Base-by-base conservation (phyloP, 441 rosid species). In the Cnidoscolus chayamansa region DNA sequence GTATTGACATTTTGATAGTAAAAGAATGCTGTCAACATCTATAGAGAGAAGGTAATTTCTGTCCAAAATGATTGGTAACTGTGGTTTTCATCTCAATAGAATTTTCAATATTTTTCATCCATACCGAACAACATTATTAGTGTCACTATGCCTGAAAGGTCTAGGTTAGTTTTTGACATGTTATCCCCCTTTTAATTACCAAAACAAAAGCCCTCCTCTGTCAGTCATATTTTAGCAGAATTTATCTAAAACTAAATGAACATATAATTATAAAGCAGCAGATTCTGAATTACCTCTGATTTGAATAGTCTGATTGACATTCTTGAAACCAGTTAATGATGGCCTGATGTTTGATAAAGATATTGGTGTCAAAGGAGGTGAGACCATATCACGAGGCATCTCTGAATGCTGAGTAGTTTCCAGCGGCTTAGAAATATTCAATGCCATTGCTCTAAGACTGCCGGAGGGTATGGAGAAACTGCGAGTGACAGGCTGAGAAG, bases 381-480 rank as follows among this genome's bases (percentile, higher is more conserved):
- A 89, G 47, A 74, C 76, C 68, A 74, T 75, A 65, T 79, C 86
- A 74, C 80, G 84, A 74, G 79, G 63, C 68, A 78, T 77, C 81
- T 80, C 85, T 67, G 82, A 67, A 61, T 71, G 83, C 72, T 69
- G 72, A 74, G 84, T 69, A 66, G 76, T 75, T 71, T 84, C 80
- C 2, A 59, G 7, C 48, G 81, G 83, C 65, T 76, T 81, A 12
- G 87, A 77, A 70, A 76, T 77, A 63, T 81, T 81, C 74, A 83
- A 68, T 64, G 80, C 84, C 77, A 74, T 75, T 45, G 74, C 81
- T 79, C 82, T 82, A 57, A 73, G 81, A 77, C 84, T 72, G 70
- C 86, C 82, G 2, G 98, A 87, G 57, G 98, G 99, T 82, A 86
- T 94, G 75, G 98, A 94, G 82, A 79, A 94, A 80, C 99, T 86